Percentiles rank a stretch among this genome's conserved stretches.
phyloP scores from a whole-genome alignment of 257 asterid genomes.

The Euphrasia confusa region DNA sequence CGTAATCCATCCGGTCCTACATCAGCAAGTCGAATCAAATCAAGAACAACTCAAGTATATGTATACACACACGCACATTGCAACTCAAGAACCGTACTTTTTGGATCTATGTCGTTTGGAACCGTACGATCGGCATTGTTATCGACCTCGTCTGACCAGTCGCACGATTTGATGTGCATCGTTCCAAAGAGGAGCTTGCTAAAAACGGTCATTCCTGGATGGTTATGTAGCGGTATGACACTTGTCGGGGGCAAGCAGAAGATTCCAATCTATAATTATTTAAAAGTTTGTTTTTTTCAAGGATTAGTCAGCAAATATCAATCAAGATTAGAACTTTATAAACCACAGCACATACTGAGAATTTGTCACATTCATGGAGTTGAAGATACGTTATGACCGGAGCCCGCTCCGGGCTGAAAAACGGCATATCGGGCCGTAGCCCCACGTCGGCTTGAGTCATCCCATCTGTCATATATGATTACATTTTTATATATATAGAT shows the following conservation, averaged over 20 bases:
- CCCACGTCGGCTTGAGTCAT: constrained; percentile 61
- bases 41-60: neutral
- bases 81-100: constrained; percentile 34
- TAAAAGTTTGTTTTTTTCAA: neutral
- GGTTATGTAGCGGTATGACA: constrained; percentile 90
- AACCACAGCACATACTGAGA: constrained; percentile 50
- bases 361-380: constrained; percentile 64
- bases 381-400: constrained; percentile 59
- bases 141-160: constrained; percentile 47
- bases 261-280: constrained; percentile 61
- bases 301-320: neutral
- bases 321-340: neutral
- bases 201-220: constrained; percentile 94
- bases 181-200: constrained; percentile 86
- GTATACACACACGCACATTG: no score
- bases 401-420: constrained; percentile 41
- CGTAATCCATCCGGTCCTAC: constrained; percentile 33
- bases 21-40: neutral
- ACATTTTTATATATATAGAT: neutral
- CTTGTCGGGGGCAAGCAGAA: constrained; percentile 86
- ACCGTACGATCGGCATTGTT: constrained; percentile 10
- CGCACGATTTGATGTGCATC: constrained; percentile 77
- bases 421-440: constrained; percentile 51
- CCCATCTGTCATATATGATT: constrained; percentile 40
- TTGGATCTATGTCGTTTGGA: constrained; percentile 21